Evolutionary conservation across 805 yeast species (phyloP).

Genomic region (Candida glaebosa): DNA sequence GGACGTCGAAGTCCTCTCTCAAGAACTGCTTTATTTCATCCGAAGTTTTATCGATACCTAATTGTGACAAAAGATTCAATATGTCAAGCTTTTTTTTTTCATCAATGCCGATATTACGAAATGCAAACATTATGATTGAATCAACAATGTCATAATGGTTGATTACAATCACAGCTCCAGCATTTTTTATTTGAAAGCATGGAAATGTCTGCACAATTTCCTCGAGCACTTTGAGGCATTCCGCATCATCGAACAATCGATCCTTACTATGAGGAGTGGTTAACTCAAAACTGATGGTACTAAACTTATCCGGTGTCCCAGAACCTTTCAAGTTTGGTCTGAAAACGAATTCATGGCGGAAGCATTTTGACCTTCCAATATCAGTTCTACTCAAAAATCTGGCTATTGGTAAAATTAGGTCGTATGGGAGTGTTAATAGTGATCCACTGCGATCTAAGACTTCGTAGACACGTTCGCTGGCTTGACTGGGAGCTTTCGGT

Average conservation of each 20-base stretch:
- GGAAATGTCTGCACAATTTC: constrained; percentile 69
- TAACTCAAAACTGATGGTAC: constrained; percentile 86
- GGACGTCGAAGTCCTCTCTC: constrained; percentile 60
- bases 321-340: constrained; percentile 55
- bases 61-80: constrained; percentile 67
- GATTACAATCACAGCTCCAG: constrained; percentile 57
- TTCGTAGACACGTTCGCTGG: constrained; percentile 68
- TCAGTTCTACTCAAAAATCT: constrained; percentile 69
- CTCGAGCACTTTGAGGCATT: constrained; percentile 75
- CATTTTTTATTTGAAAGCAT: constrained; percentile 48
- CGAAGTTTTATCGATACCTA: constrained; percentile 65
- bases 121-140: constrained; percentile 60
- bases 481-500: constrained; percentile 71
- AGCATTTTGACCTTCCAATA: constrained; percentile 54
- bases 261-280: constrained; percentile 44
- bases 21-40: constrained; percentile 49
- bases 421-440: constrained; percentile 85
- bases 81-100: constrained; percentile 58
- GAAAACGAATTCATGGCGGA: constrained; percentile 76
- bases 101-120: constrained; percentile 74
- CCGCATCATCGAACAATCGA: constrained; percentile 75
- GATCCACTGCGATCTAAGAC: constrained; percentile 83
- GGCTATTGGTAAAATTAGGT: constrained; percentile 86
- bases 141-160: constrained; percentile 82
- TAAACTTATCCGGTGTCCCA: constrained; percentile 71